Base-by-base conservation (phyloP, 169 alveolate species). In the Toxoplasma gondii region DNA sequence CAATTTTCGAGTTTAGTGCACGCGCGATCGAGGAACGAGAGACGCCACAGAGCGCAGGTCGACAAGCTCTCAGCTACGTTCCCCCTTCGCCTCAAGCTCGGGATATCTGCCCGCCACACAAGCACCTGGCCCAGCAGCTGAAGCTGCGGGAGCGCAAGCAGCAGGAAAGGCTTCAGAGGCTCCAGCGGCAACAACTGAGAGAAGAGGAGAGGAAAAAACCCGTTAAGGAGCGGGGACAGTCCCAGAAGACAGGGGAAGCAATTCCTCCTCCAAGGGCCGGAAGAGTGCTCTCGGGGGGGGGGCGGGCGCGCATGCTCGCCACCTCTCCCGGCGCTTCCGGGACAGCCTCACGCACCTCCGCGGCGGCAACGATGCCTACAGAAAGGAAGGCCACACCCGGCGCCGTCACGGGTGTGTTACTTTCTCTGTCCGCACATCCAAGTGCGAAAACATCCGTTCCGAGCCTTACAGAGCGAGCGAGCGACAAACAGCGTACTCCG, bases 131-230 rank as follows among this genome's bases (percentile, higher is more conserved):
- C 12, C 84, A 74, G 43, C 84, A 74, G 43, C 84, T 74, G 84
- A 31, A 34, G 44, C 84, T 74, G 43, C 84, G 43, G 43, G 45
- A 74, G 44, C 22, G 43, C 12, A 74, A 74, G 43, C 84, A 74
- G 84, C 84, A 74, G 44, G 45, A 74, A 36, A 17, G 84, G 43
- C 27, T 74, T 22, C 84, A 74, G 84, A 41, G 84, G 1, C 44
- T 74, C 84, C 44, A 74, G 84, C 84, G 39, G 84, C 84, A 74
- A 44, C 84, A 74, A n/a, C 84, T 9, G 84, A 74, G 84, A 64
- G 74, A 64, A 64, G 74, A 64, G 7, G 74, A 16, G 74, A 16
- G 74, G 22, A 64, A 64, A 31, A 16, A 31, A 31, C 1, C 29
- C n/a, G 22, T 1, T 64, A 16, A 64, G 74, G 74, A 16, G 31